These are phyloP conservation scores for Volutella citrinella DNA, from an alignment of 2,329 filamentous ascomycete species.

Conservation along the genomic window DNA sequence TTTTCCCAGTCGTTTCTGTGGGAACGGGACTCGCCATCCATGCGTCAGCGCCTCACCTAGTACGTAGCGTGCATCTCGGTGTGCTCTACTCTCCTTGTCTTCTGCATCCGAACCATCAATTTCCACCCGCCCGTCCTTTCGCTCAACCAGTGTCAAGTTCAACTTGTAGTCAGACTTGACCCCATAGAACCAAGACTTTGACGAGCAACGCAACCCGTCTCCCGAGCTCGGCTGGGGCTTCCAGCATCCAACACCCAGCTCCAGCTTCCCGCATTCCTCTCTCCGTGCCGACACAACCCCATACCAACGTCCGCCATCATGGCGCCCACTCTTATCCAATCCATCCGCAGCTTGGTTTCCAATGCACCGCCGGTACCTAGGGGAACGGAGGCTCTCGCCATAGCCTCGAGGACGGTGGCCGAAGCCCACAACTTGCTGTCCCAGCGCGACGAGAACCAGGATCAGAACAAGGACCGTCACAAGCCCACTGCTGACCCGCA, in stretches of 20 bases:
- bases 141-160: background rate
- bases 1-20: conserved; percentile 27
- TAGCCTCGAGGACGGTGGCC: conserved; percentile 39
- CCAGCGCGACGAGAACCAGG: conserved; percentile 34
- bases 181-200: no score
- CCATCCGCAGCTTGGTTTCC: conserved; percentile 29
- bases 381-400: conserved; percentile 22
- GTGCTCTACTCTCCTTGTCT: background rate
- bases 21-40: conserved; percentile 21
- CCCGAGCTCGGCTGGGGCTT: conserved; percentile 25
- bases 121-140: conserved; percentile 4
- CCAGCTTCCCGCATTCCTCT: conserved; percentile 3
- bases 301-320: conserved; percentile 23
- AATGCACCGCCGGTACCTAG: conserved; percentile 14
- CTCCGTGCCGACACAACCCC: conserved; percentile 16
- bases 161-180: background rate
- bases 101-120: no score
- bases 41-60: no score
- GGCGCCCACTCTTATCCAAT: conserved; percentile 39
- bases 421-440: conserved; percentile 41
- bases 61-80: conserved; percentile 3
- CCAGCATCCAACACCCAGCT: conserved; percentile 24
- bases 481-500: conserved; percentile 37
- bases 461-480: conserved; percentile 19
- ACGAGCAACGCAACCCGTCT: no score